A percentile compares a stretch with the other conserved stretches of the same genome.
Evolutionary conservation across 192 early-diverging fungal species (phyloP).

Genomic region (Geranomyces michiganensis): DNA sequence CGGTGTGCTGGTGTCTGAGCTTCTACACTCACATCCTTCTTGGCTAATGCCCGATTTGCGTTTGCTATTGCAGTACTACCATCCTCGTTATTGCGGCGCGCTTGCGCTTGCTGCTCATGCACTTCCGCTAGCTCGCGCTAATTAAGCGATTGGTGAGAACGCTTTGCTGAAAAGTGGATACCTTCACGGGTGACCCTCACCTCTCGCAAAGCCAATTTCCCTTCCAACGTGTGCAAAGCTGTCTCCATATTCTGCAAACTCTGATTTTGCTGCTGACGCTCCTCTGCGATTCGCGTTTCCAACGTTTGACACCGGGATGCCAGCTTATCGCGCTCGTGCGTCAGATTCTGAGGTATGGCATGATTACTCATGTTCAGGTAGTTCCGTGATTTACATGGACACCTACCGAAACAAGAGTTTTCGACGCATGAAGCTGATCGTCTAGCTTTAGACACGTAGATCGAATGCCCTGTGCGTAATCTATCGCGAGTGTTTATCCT

Average conservation of each 20-base stretch:
- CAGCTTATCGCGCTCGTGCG: constrained; percentile 30
- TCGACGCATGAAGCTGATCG: constrained; percentile 33
- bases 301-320: constrained; percentile 2
- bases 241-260: neutral
- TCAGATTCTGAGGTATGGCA: constrained; percentile 1
- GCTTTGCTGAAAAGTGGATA: no score
- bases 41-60: constrained; percentile 35
- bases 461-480: constrained; percentile 36
- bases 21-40: constrained; percentile 41
- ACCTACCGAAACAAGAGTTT: constrained; percentile 29
- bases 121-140: constrained; percentile 17
- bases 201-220: constrained; percentile 4
- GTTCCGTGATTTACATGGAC: neutral
- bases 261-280: neutral
- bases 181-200: no score
- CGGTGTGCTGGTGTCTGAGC: neutral
- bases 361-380: neutral
- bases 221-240: constrained; percentile 2
- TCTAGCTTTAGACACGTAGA: constrained; percentile 38
- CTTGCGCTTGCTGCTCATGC: constrained; percentile 6
- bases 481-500: neutral
- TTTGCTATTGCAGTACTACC: constrained; percentile 31
- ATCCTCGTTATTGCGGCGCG: constrained; percentile 7
- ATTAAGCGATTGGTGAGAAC: no score
- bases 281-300: constrained; percentile 14